Evolutionary conservation across 495 filamentous ascomycete species (phyloP).

Genomic region (Neurospora cerealis): DNA sequence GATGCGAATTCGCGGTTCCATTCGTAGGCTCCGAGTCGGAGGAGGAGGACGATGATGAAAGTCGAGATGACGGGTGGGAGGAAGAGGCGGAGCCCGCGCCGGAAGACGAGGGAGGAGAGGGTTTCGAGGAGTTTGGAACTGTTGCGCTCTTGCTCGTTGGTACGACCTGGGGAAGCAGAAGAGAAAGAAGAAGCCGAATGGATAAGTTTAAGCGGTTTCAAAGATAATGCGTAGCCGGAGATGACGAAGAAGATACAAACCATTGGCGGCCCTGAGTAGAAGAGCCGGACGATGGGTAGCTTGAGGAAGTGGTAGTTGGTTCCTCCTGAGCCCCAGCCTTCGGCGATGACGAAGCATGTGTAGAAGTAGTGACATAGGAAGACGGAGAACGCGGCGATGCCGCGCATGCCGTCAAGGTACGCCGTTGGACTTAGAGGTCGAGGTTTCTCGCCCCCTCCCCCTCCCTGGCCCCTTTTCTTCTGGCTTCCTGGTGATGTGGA

Average conservation of each 20-base stretch:
- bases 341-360: slow-evolving; percentile 33
- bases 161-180: too few species aligned
- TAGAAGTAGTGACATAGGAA: slow-evolving; percentile 45
- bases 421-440: slow-evolving; percentile 32
- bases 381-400: slow-evolving; percentile 48
- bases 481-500: neutral
- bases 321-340: slow-evolving; percentile 24
- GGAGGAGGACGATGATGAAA: slow-evolving; percentile 44
- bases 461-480: slow-evolving; percentile 3
- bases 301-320: slow-evolving; percentile 40
- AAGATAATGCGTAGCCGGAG: slow-evolving; percentile 59
- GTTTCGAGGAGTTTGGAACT: slow-evolving; percentile 18
- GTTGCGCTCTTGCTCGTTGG: too few species aligned
- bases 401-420: slow-evolving; percentile 50
- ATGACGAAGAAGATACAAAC: slow-evolving; percentile 71
- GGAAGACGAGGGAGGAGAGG: slow-evolving; percentile 55
- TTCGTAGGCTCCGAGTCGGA: slow-evolving; percentile 42
- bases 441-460: slow-evolving; percentile 2
- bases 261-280: slow-evolving; percentile 61
- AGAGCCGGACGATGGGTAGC: slow-evolving; percentile 55
- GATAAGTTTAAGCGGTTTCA: slow-evolving; percentile 52
- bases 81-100: slow-evolving; percentile 55
- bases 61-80: slow-evolving; percentile 54
- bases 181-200: slow-evolving; percentile 12
- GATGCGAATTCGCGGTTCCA: slow-evolving; percentile 30